phyloP scores from a whole-genome alignment of 2,329 filamentous ascomycete species.

The Aureobasidium melanogenum region DNA sequence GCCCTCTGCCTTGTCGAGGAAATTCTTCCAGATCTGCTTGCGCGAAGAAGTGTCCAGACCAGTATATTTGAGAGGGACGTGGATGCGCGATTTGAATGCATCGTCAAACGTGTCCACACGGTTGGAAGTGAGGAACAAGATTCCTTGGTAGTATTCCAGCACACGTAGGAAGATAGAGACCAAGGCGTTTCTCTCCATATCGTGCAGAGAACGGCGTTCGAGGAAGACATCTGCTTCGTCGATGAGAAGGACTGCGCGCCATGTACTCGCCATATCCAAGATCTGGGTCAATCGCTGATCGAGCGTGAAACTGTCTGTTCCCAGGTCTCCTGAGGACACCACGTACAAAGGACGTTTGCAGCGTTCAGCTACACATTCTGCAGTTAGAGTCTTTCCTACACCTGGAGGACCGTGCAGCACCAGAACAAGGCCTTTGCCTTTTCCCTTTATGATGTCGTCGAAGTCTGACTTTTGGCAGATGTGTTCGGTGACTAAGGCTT shows the following conservation, averaged over 20 bases:
- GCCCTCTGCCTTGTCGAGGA: background rate
- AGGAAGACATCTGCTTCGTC: slow-evolving; percentile 34
- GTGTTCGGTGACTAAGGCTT: slow-evolving; percentile 25
- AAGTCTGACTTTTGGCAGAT: slow-evolving; percentile 20
- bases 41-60: background rate
- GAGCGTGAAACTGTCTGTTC: background rate
- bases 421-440: slow-evolving; percentile 30
- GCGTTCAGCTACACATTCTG: slow-evolving; percentile 14
- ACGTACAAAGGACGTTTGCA: slow-evolving; percentile 8
- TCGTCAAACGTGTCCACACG: slow-evolving; percentile 15
- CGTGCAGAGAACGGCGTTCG: background rate
- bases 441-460: slow-evolving; percentile 25
- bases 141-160: slow-evolving; percentile 31
- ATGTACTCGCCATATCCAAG: slow-evolving; percentile 11
- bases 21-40: slow-evolving; percentile 5
- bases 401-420: slow-evolving; percentile 30
- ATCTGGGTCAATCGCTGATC: background rate
- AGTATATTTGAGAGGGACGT: background rate
- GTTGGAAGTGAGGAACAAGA: slow-evolving; percentile 33
- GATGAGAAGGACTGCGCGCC: slow-evolving; percentile 28
- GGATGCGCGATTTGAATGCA: slow-evolving; percentile 8
- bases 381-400: slow-evolving; percentile 31
- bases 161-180: slow-evolving; percentile 29
- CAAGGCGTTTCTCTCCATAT: slow-evolving; percentile 19
- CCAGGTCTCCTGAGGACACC: slow-evolving; percentile 1